Conservation (phyloP, 176 grass and related monocot genomes). For the Zoysia pacifica region DNA sequence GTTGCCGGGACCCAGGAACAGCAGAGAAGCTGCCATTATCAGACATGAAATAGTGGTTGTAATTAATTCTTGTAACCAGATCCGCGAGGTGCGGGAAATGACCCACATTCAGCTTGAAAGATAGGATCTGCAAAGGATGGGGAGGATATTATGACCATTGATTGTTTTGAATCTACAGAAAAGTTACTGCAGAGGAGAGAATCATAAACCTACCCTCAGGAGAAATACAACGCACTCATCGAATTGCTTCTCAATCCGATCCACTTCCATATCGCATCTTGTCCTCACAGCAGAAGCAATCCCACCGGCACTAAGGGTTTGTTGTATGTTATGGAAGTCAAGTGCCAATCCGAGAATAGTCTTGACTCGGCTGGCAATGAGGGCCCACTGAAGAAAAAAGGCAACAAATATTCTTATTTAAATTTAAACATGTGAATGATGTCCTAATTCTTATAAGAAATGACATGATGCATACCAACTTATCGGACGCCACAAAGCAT, state of each 20-base stretch:
- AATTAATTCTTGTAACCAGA: conserved; percentile 93
- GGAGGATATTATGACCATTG: background rate
- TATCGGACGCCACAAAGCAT: conserved; percentile 89
- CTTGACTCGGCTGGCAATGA: conserved; percentile 88
- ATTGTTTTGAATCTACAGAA: conserved; percentile 6
- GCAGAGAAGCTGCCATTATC: conserved; percentile 71
- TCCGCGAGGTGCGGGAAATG: conserved; percentile 92
- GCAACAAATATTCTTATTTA: background rate
- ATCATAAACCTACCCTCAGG: conserved; percentile 58
- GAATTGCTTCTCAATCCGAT: conserved; percentile 93
- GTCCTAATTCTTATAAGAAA: conserved; percentile 1
- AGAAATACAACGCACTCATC: conserved; percentile 84
- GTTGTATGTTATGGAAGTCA: conserved; percentile 80
- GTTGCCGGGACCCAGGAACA: conserved; percentile 45
- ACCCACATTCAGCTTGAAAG: conserved; percentile 94
- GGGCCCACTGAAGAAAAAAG: conserved; percentile 57
- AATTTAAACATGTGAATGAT: background rate
- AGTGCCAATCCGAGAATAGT: conserved; percentile 91
- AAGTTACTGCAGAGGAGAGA: background rate
- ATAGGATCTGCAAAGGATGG: conserved; percentile 65
- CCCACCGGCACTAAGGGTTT: conserved; percentile 66
- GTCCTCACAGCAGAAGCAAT: conserved; percentile 67
- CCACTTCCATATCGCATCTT: conserved; percentile 87
- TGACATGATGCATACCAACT: conserved; percentile 55
- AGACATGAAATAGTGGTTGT: conserved; percentile 92